Percentiles rank a stretch among this genome's conserved stretches.
phyloP scores from a whole-genome alignment of 139 green algal species.

The Volvox reticuliferus region DNA sequence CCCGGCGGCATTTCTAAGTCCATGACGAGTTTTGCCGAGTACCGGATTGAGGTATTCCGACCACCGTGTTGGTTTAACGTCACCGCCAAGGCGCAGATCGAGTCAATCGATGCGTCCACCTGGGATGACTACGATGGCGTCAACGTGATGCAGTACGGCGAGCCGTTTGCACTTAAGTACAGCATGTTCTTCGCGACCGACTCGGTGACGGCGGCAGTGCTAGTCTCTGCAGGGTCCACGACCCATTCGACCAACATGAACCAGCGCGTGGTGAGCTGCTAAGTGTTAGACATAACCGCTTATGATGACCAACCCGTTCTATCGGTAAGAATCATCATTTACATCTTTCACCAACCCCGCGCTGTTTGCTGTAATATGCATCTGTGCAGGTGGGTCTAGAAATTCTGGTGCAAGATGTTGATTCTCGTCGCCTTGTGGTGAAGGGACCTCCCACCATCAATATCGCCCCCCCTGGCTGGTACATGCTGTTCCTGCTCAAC shows the following conservation, averaged over 20 bases:
- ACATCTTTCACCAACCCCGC: too few species aligned
- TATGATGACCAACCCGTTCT: too few species aligned
- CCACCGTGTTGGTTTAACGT: slow-evolving; percentile 51
- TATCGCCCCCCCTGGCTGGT: slow-evolving; percentile 47
- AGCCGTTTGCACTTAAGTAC: background rate
- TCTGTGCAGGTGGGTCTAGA: slow-evolving; percentile 38
- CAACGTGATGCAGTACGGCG: slow-evolving; percentile 30
- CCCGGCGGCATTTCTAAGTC: slow-evolving; percentile 26
- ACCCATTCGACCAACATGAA: slow-evolving; percentile 59
- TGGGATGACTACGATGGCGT: background rate
- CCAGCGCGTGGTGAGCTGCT: slow-evolving; percentile 37
- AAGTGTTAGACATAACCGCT: too few species aligned
- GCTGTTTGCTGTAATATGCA: background rate
- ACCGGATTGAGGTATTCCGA: slow-evolving; percentile 61
- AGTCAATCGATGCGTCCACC: background rate
- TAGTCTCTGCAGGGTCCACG: slow-evolving; percentile 37
- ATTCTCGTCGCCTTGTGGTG: background rate
- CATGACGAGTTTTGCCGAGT: slow-evolving; percentile 46
- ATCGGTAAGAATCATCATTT: too few species aligned
- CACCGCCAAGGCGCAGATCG: slow-evolving; percentile 42
- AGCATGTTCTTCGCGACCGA: slow-evolving; percentile 9
- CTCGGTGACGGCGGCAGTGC: slow-evolving; percentile 29
- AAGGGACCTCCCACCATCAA: slow-evolving; percentile 46
- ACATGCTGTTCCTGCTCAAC: slow-evolving; percentile 64
- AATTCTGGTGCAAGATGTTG: slow-evolving; percentile 6